Base-by-base conservation (phyloP, 2,329 filamentous ascomycete species). In the Talaromyces sp. region DNA sequence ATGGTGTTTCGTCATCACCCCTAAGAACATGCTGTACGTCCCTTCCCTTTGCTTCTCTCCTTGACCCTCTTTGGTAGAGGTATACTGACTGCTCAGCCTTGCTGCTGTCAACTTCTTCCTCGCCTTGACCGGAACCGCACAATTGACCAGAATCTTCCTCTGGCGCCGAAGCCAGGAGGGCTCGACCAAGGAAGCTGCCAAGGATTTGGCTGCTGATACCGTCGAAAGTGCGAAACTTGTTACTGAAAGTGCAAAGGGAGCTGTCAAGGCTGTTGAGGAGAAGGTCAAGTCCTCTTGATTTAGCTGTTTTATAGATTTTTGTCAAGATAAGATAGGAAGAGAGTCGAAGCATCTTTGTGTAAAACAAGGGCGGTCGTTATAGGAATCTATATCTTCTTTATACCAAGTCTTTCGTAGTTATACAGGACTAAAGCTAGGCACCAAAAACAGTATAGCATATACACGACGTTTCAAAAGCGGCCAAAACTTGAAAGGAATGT, bases 71-170 rank as follows among this genome's bases (percentile, higher is more conserved):
- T 11, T 19, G 4, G 27, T 7, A 31, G n/a, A 8, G 16, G 1
- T 37, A 22, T 37, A 5, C 52, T 56, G 33, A 56, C 35, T 59
- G 22, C 35, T 6, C 3, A 93, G 90, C 67, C 89, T 99, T 66
- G 95, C 95, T 67, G 89, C 93, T 63, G 95, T 98, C 77, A 99
- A 99, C 87, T 97, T 97, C 87, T 96, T 97, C 86, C 90, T 99
- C 72, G 94, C 91, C 73, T 82, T 90, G 70, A 93, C 97, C 68
- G 95, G 95, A 73, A 82, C 91, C 66, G 85, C 92, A 70, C 95
- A 99, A 84, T 85, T 92, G 70, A 82, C 82, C 70, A 89, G 95
- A 73, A 97, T 98, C 74, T 79, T 87, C 71, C 64, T 86, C 73
- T 90, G 89, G 78, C 75, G 72, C 65, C 79, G 82, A 69, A 85